Percentiles rank a stretch among this genome's conserved stretches.
These are phyloP conservation scores for Henningerozyma blattae DNA, from an alignment of 805 yeast species.

Conservation along the genomic window DNA sequence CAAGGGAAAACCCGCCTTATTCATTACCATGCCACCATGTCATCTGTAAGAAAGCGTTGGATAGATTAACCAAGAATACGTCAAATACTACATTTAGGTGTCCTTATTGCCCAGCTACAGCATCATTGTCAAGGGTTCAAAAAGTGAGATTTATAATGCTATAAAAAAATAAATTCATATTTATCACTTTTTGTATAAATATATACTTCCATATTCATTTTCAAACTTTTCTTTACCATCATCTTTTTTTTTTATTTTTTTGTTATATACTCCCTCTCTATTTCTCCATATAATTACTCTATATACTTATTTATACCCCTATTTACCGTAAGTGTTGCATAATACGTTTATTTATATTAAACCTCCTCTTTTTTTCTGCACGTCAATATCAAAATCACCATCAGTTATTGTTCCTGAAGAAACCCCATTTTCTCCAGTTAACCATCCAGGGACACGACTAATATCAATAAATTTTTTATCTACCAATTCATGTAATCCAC, in stretches of 20 bases:
- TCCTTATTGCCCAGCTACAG: conserved; percentile 55
- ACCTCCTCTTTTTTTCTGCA: conserved; percentile 9
- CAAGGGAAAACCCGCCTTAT: conserved; percentile 50
- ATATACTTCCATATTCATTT: too few relatives aligned
- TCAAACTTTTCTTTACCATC: too few relatives aligned
- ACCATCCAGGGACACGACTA: conserved; percentile 56
- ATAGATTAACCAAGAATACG: conserved; percentile 31
- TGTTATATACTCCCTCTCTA: background rate
- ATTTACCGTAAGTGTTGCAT: too few relatives aligned
- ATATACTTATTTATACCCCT: too few relatives aligned
- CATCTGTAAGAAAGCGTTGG: conserved; percentile 41
- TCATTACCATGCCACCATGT: conserved; percentile 55
- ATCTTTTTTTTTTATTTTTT: too few relatives aligned
- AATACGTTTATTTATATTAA: conserved; percentile 8
- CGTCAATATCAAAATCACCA: conserved; percentile 22
- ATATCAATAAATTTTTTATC: conserved; percentile 37
- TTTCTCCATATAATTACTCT: too few relatives aligned
- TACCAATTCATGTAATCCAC: conserved; percentile 63
- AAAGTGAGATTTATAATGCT: conserved; percentile 32
- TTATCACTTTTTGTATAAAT: background rate
- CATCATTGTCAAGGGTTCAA: conserved; percentile 30
- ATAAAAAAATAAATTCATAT: conserved; percentile 3
- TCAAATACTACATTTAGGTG: conserved; percentile 48
- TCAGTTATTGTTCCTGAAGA: conserved; percentile 35
- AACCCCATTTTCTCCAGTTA: conserved; percentile 63